phyloP scores from a whole-genome alignment of 129 eudicot species.

The Flaveria sonorensis region DNA sequence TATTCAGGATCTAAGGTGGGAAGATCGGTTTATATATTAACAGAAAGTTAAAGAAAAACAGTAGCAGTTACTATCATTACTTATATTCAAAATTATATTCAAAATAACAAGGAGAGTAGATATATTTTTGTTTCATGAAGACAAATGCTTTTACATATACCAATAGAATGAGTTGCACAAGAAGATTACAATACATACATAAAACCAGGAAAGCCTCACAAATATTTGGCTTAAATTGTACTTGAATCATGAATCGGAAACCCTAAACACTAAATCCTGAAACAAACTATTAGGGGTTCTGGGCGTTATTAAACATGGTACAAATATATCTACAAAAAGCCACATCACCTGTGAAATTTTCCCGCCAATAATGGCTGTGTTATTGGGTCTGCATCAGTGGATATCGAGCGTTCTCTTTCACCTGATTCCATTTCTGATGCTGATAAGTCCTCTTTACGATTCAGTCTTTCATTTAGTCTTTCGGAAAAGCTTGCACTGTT shows the following conservation, averaged over 20 bases:
- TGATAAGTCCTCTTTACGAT: slow-evolving; percentile 44
- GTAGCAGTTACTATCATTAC: too few relatives aligned
- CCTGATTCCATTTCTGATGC: slow-evolving; percentile 62
- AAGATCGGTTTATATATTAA: too few relatives aligned
- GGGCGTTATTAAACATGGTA: neutral
- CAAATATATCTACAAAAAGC: slow-evolving; percentile 1
- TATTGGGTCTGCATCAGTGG: slow-evolving; percentile 36
- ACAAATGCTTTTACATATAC: neutral
- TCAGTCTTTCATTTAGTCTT: slow-evolving; percentile 44
- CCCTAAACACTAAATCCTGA: neutral
- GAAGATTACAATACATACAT: neutral
- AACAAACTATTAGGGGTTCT: neutral
- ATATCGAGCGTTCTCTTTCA: slow-evolving; percentile 27
- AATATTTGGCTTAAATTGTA: neutral
- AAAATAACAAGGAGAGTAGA: neutral
- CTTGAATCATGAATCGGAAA: neutral
- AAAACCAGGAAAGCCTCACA: slow-evolving; percentile 7
- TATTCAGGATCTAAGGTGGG: too few relatives aligned
- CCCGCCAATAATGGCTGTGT: slow-evolving; percentile 59
- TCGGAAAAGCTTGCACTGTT: slow-evolving; percentile 52
- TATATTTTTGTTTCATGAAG: neutral
- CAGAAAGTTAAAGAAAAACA: too few relatives aligned
- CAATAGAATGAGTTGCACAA: neutral
- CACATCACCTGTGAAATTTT: slow-evolving; percentile 25
- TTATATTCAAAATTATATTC: too few relatives aligned